Conservation (phyloP, 23 red algal species). For the Gracilaria caudata region DNA sequence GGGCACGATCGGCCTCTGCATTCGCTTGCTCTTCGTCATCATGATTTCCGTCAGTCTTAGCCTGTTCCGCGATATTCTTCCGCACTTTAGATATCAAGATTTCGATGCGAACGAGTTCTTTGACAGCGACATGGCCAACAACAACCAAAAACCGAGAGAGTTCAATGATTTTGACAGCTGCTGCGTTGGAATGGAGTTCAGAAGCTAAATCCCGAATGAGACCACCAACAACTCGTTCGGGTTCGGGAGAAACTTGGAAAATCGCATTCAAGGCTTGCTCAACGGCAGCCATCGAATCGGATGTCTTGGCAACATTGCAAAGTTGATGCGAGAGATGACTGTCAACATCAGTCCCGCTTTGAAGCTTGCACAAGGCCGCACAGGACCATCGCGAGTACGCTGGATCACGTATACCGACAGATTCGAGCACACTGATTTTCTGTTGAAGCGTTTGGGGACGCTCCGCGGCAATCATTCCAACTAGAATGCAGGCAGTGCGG, state of each 20-base stretch:
- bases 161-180: neutral
- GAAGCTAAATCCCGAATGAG: slow-evolving; percentile 34
- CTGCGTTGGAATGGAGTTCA: slow-evolving; percentile 9
- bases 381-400: slow-evolving; percentile 60
- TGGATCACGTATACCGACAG: slow-evolving; percentile 44
- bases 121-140: slow-evolving; percentile 67
- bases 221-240: slow-evolving; percentile 29
- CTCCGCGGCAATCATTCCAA: slow-evolving; percentile 52
- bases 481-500: slow-evolving; percentile 60
- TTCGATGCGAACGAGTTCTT: slow-evolving; percentile 68
- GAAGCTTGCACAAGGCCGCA: slow-evolving; percentile 48
- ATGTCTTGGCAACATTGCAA: slow-evolving; percentile 23
- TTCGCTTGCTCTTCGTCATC: slow-evolving; percentile 64
- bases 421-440: slow-evolving; percentile 32
- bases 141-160: slow-evolving; percentile 65
- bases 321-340: slow-evolving; percentile 34
- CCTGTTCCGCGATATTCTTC: slow-evolving; percentile 22
- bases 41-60: slow-evolving; percentile 36
- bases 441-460: slow-evolving; percentile 37
- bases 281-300: slow-evolving; percentile 31
- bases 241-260: slow-evolving; percentile 35
- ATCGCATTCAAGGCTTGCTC: slow-evolving; percentile 56
- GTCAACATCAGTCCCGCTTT: slow-evolving; percentile 15
- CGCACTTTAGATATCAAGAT: slow-evolving; percentile 26
- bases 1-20: slow-evolving; percentile 54